Base-by-base conservation (phyloP, 371 early-diverging fungal genomes). In the Mucor mucedo region DNA sequence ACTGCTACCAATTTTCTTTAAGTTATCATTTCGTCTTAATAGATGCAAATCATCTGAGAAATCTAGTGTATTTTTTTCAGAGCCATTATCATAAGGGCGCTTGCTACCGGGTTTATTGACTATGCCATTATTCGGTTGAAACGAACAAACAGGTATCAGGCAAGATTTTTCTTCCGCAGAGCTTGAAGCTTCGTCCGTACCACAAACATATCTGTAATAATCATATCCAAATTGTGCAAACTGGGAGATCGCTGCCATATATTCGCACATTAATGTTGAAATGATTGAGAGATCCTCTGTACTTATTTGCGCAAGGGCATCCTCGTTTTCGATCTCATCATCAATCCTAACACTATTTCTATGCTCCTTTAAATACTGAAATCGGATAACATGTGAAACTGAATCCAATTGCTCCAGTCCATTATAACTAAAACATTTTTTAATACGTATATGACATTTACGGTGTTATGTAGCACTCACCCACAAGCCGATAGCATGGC, bases 261-360 rank as follows among this genome's bases (percentile, higher is more conserved):
- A 80, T 39, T 80, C 80, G 35, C 80, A 80, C 80, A 80, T 80
- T 14, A 80, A 57, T 0, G 73, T 70, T 8, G 70, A 63, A 13
- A 70, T 39, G 4, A 70, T 58, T 2, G 52, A 62, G 30, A 69
- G 39, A 38, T 66, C 65, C 2, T 69, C 62, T 0, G 44, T 45
- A 6, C 42, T 53, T 16, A 55, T 49, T 47, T n/a, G 28, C 0
- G n/a, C 13, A 10, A 55, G 32, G 2, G 27, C 48, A 8, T 10
- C 30, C 11, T 4, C 28, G 27, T 41, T 41, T 10, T 49, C 52
- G 8, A 35, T 60, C 29, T 74, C 75, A 5, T 54, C 57, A 45
- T 80, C 76, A 8, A 77, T 56, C 1, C 75, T 65, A 27, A 80
- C 62, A 29, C 66, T 64, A 7, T 54, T 44, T 45, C 80, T 48